Percentiles rank a stretch among this genome's conserved stretches.
phyloP scores from a whole-genome alignment of 2,329 filamentous ascomycete genomes.

The Diplodia seriata region DNA sequence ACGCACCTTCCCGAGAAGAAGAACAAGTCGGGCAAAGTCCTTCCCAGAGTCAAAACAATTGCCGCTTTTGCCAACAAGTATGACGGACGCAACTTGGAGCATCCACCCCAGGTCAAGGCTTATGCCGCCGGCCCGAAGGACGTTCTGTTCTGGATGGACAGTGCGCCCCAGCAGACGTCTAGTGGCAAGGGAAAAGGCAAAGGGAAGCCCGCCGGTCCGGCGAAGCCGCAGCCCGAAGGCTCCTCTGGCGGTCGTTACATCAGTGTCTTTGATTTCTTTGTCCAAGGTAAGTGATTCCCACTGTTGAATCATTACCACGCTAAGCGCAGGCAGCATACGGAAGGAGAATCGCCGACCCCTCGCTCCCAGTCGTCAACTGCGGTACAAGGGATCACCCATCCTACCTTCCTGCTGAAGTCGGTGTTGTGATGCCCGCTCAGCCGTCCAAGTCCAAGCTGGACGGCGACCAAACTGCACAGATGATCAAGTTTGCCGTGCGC shows the following conservation, averaged over 20 bases:
- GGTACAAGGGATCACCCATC: constrained; percentile 36
- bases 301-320: too few relatives aligned
- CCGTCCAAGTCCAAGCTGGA: constrained; percentile 39
- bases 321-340: constrained; percentile 34
- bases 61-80: constrained; percentile 45
- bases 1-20: constrained; percentile 48
- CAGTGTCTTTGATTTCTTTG: constrained; percentile 31
- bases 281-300: not conserved
- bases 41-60: constrained; percentile 50
- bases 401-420: constrained; percentile 45
- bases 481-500: constrained; percentile 44
- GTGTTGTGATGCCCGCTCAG: constrained; percentile 43
- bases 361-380: constrained; percentile 41
- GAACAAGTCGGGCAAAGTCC: constrained; percentile 44
- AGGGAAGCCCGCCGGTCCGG: constrained; percentile 2
- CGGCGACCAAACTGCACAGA: constrained; percentile 40
- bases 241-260: constrained; percentile 17
- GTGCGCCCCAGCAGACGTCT: constrained; percentile 7
- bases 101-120: constrained; percentile 36
- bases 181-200: constrained; percentile 9
- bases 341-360: constrained; percentile 37
- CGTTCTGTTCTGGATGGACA: constrained; percentile 29
- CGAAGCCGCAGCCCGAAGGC: not conserved
- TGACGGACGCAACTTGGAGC: constrained; percentile 42
- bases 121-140: constrained; percentile 18